Evolutionary conservation across 2,329 filamentous ascomycete genomes (phyloP).

Genomic region (Hymenoscyphus scutula): DNA sequence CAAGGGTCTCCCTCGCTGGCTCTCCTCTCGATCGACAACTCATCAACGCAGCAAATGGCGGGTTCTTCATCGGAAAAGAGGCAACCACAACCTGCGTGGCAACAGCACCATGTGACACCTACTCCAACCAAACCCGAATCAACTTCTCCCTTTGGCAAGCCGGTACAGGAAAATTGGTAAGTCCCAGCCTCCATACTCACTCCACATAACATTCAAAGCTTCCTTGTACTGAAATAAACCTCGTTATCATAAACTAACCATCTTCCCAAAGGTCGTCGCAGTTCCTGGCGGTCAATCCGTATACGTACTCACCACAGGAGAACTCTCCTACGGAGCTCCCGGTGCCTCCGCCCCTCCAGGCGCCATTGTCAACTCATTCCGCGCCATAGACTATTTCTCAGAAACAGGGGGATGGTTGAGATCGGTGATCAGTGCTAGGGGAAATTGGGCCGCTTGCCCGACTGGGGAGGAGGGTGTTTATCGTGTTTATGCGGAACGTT

Average conservation of each 20-base stretch:
- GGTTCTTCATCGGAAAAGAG: no score
- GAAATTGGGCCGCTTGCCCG: not conserved
- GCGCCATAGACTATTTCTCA: not conserved
- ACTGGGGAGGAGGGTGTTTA: not conserved
- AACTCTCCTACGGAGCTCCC: not conserved
- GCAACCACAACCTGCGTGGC: not conserved
- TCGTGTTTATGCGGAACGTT: not conserved
- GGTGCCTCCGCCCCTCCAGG: not conserved
- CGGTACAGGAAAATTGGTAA: not conserved
- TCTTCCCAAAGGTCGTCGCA: not conserved
- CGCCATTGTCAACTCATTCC: not conserved
- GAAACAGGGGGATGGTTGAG: not conserved
- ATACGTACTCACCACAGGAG: not conserved
- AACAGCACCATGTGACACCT: not conserved
- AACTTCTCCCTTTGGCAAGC: not conserved
- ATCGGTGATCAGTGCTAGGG: not conserved
- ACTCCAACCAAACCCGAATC: not conserved
- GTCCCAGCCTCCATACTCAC: not conserved
- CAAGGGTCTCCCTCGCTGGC: no score
- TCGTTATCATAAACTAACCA: no score
- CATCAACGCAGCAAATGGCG: no score
- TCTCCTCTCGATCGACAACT: no score
- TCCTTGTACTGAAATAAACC: no score
- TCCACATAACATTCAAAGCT: no score
- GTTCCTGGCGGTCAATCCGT: conserved; percentile 2